Percentiles rank a stretch among this genome's conserved stretches.
phyloP scores from a whole-genome alignment of 495 filamentous ascomycete genomes.

The Aspergillus bertholletiae region DNA sequence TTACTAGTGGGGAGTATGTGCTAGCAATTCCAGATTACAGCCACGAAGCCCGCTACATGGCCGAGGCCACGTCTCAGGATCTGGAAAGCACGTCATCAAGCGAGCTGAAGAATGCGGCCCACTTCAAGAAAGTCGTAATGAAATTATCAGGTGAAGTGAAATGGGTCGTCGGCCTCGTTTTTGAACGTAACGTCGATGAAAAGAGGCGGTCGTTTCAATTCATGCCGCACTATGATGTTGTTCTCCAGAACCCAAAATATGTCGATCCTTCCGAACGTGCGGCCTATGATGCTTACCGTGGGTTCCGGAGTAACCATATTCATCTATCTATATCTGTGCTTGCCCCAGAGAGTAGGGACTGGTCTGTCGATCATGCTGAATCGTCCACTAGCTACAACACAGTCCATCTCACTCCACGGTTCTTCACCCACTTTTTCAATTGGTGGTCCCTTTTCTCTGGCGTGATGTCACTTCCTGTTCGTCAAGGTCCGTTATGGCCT shows the following conservation, averaged over 20 bases:
- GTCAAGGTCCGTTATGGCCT: conserved; percentile 87
- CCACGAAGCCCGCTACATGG: conserved; percentile 71
- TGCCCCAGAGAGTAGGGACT: conserved; percentile 72
- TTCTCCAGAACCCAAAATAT: conserved; percentile 74
- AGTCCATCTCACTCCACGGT: conserved; percentile 85
- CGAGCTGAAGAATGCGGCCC: conserved; percentile 65
- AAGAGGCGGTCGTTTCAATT: conserved; percentile 78
- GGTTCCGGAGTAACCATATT: conserved; percentile 93
- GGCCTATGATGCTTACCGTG: conserved; percentile 86
- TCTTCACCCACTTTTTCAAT: conserved; percentile 97
- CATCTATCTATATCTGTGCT: conserved; percentile 88
- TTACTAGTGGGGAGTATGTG: conserved; percentile 91
- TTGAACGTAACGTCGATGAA: conserved; percentile 70
- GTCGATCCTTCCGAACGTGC: conserved; percentile 54
- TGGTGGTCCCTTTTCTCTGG: conserved; percentile 98
- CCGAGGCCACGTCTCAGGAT: conserved; percentile 52
- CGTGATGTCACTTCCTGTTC: conserved; percentile 89
- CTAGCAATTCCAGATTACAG: conserved; percentile 92
- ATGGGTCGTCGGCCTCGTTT: conserved; percentile 86
- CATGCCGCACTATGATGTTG: conserved; percentile 86
- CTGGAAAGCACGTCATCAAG: conserved; percentile 60
- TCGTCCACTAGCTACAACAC: conserved; percentile 89
- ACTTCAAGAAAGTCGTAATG: conserved; percentile 98
- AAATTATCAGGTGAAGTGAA: conserved; percentile 93
- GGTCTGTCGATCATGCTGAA: conserved; percentile 67